These are phyloP conservation scores for Penicillium robsamsonii DNA, from an alignment of 495 filamentous ascomycete genomes.

Conservation along the genomic window DNA sequence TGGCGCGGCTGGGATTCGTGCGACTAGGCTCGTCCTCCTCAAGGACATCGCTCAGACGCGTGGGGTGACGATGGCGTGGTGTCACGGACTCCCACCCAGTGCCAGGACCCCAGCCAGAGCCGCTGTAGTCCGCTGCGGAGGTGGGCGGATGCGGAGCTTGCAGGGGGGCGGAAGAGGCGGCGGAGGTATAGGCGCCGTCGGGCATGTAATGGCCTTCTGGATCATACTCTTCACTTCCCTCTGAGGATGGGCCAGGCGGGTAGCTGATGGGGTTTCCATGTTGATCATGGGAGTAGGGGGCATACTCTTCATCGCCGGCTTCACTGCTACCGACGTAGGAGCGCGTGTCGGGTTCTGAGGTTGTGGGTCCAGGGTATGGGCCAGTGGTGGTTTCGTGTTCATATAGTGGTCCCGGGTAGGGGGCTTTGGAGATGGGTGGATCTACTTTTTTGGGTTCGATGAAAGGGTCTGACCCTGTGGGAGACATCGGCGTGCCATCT, in stretches of 20 bases:
- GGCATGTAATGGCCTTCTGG: conserved; percentile 48
- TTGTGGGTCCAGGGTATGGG: conserved; percentile 36
- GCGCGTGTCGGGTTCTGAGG: conserved; percentile 46
- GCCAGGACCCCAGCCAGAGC: conserved; percentile 61
- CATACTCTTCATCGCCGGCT: conserved; percentile 58
- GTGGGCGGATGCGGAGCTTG: conserved; percentile 32
- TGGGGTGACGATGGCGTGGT: conserved; percentile 92
- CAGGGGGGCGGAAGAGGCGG: conserved; percentile 29
- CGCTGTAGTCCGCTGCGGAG: conserved; percentile 51
- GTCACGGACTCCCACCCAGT: conserved; percentile 72
- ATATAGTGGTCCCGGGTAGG: conserved; percentile 43
- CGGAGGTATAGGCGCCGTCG: conserved; percentile 45
- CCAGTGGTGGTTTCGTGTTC: conserved; percentile 38
- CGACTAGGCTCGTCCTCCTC: conserved; percentile 65
- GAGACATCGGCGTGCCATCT: conserved; percentile 39
- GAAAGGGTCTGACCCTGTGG: conserved; percentile 62
- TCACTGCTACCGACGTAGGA: conserved; percentile 54
- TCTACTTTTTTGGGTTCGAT: conserved; percentile 33
- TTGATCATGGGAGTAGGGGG: conserved; percentile 48
- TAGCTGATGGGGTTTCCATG: conserved; percentile 43
- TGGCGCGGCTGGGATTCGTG: conserved; percentile 57
- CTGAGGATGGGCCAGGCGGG: conserved; percentile 34
- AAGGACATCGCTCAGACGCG: conserved; percentile 87
- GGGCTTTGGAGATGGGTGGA: conserved; percentile 26
- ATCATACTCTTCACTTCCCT: conserved; percentile 57